Evolutionary conservation across 1,139 yeast genomes (phyloP), one percentile per base, ranked within the genome.

Genomic region (Kluyveromyces sp.): DNA sequence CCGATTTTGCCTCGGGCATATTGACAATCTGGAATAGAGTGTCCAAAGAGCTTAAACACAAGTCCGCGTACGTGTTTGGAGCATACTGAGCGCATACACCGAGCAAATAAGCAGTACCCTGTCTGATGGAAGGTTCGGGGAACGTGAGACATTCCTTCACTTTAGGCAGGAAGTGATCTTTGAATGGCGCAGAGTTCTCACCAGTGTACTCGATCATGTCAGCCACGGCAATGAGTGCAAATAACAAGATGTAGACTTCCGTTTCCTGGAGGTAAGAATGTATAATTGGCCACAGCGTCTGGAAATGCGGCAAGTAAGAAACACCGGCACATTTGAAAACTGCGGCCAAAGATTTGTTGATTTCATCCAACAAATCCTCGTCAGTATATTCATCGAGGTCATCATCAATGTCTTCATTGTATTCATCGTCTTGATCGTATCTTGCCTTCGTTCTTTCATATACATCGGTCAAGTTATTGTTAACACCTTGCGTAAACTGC

Each of bases 51-150:
- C 82, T 77, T 25, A 85, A 64, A 45, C 84, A 78, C 46, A 83
- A 74, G 28, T 80, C 80, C 15, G 74, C 72, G 58, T 80, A 87
- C 7, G 70, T 65, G 6, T 69, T 70, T 16, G 92, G 88, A 6
- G 89, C 89, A 55, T 74, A 70, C 60, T 84, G 88, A 4, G 95
- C 96, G 46, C 94, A 85, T 36, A 77, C 78, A 25, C 98, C 97
- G 46, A 89, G 78, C 30, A 86, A 79, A 55, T 80, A 82, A 1
- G 94, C 80, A 4, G 96, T 88, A 13, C 87, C 88, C 67, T 92
- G 96, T 56, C 97, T 82, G 30, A 89, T 73, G 8, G 80, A 74
- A 1, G 94, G 80, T 48, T 83, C 85, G 3, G 83, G 72, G 75
- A 78, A 51, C 36, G 78, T 71, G 44, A 92, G 67, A 1, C 84